phyloP scores from a whole-genome alignment of 2,329 filamentous ascomycete genomes.

The Bipolaris gigantea region DNA sequence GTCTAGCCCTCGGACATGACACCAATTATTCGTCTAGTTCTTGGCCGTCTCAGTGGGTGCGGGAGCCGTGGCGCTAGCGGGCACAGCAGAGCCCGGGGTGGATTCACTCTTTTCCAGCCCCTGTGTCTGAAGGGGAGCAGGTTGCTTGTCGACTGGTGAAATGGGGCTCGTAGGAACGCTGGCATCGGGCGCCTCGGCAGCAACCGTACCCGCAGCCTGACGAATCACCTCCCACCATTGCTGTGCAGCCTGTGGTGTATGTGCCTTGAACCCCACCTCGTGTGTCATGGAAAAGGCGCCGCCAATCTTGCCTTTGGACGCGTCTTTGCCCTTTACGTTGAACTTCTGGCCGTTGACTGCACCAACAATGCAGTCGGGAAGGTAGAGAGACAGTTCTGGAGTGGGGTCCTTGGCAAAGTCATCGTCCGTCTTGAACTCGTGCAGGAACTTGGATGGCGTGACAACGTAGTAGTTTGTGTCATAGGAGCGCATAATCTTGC shows the following conservation, averaged over 20 bases:
- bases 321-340: slow-evolving; percentile 92
- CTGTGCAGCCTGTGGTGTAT: slow-evolving; percentile 75
- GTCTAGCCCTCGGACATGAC: not conserved
- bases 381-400: slow-evolving; percentile 86
- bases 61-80: slow-evolving; percentile 6
- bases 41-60: slow-evolving; percentile 36
- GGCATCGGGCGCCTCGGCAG: slow-evolving; percentile 45
- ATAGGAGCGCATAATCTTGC: slow-evolving; percentile 81
- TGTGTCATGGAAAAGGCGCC: slow-evolving; percentile 78
- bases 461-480: slow-evolving; percentile 86
- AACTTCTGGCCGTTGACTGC: slow-evolving; percentile 77
- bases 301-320: slow-evolving; percentile 72
- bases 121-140: slow-evolving; percentile 40
- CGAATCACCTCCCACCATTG: slow-evolving; percentile 82
- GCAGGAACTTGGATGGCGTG: slow-evolving; percentile 82
- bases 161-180: slow-evolving; percentile 44
- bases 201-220: slow-evolving; percentile 57
- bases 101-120: slow-evolving; percentile 29
- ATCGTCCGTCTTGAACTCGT: slow-evolving; percentile 96
- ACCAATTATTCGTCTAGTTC: slow-evolving; percentile 18
- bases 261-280: slow-evolving; percentile 86
- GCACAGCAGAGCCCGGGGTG: slow-evolving; percentile 8
- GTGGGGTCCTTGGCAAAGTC: slow-evolving; percentile 70
- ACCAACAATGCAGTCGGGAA: slow-evolving; percentile 85
- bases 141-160: slow-evolving; percentile 20